Evolutionary conservation across 2,329 filamentous ascomycete genomes (phyloP).

Genomic region (Xylariomycetidae sp.): DNA sequence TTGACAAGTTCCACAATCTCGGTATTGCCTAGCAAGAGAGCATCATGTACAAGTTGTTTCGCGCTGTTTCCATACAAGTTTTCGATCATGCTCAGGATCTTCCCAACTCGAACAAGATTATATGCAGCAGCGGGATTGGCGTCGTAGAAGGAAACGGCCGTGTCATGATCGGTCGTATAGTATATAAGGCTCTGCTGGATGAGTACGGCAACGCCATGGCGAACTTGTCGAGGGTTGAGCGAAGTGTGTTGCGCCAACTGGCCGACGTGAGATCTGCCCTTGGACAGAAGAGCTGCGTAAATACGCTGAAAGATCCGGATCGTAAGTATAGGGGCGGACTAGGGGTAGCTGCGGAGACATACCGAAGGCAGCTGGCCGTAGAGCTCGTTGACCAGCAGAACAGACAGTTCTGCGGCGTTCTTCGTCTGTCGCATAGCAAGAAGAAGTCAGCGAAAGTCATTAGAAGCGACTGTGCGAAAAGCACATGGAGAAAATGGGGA

Average conservation of each 20-base stretch:
- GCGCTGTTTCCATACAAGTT: conserved; percentile 69
- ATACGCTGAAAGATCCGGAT: conserved; percentile 58
- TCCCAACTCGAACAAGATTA: conserved; percentile 72
- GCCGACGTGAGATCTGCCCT: conserved; percentile 68
- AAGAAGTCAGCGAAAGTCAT: background rate
- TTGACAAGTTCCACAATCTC: conserved; percentile 64
- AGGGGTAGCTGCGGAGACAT: conserved; percentile 33
- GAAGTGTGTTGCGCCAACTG: conserved; percentile 67
- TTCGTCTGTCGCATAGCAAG: conserved; percentile 46
- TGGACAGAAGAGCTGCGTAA: conserved; percentile 68
- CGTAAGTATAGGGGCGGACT: conserved; percentile 10
- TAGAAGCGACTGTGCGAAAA: background rate
- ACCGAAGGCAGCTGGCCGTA: conserved; percentile 91
- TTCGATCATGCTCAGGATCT: conserved; percentile 71
- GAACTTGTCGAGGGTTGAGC: conserved; percentile 68
- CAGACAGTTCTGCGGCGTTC: conserved; percentile 80
- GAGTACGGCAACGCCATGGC: conserved; percentile 75
- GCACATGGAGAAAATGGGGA: conserved; percentile 4
- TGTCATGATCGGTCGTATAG: conserved; percentile 59
- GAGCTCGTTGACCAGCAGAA: conserved; percentile 79
- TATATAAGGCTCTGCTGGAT: conserved; percentile 84
- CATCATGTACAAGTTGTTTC: conserved; percentile 64
- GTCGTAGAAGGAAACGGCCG: conserved; percentile 69
- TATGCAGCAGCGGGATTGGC: conserved; percentile 78
- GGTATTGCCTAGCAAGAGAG: conserved; percentile 73